A percentile compares a stretch with the other conserved stretches of the same genome.
These are phyloP conservation scores for Eimeria necatrix DNA, from an alignment of 169 alveolate genomes.

Conservation along the genomic window DNA sequence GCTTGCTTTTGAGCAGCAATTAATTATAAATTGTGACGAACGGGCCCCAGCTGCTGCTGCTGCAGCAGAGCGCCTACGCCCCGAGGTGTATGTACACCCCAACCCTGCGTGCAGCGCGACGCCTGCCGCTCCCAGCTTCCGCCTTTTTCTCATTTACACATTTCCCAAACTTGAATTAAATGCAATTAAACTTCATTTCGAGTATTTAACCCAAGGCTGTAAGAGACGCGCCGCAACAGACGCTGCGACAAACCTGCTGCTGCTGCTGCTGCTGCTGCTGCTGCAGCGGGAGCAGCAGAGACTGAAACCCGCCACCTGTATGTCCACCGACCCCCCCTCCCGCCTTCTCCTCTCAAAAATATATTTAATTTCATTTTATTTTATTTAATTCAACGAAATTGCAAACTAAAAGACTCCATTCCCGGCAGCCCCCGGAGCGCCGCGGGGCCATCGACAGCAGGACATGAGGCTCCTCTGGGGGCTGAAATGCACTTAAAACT, in stretches of 20 bases:
- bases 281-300: no score
- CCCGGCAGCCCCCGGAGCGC: not conserved
- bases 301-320: no score
- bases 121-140: no score
- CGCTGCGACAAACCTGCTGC: not conserved
- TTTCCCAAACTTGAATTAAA: no score
- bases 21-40: no score
- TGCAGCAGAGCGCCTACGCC: no score
- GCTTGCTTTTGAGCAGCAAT: no score
- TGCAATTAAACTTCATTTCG: not conserved
- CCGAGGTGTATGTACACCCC: slow-evolving; percentile 1
- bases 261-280: not conserved
- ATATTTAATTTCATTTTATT: not conserved
- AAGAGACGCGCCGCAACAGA: not conserved
- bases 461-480: not conserved
- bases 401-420: not conserved
- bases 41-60: no score
- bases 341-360: not conserved
- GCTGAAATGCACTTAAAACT: not conserved
- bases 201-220: not conserved
- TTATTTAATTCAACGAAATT: not conserved
- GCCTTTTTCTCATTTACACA: no score
- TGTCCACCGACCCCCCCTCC: not conserved
- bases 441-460: not conserved
- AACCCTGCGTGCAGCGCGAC: not conserved